Evolutionary conservation across 2,329 filamentous ascomycete genomes (phyloP), one percentile per base, ranked within the genome.

Genomic region (Lachnellula occidentalis): DNA sequence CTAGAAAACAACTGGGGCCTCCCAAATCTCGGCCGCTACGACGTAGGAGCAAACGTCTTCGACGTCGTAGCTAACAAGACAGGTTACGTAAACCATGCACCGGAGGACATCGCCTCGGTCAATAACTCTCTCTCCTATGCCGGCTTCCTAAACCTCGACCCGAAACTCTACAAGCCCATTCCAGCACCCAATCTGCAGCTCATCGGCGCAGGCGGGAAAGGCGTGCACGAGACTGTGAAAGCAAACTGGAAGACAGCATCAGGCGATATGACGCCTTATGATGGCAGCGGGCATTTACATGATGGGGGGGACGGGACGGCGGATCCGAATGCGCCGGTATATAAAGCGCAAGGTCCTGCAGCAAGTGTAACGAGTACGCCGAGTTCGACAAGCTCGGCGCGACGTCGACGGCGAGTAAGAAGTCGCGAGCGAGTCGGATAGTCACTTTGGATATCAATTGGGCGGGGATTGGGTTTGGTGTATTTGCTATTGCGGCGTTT

Each of bases 121-220:
- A 65, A 78, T 42, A 78, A 78, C 60, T 69, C 74, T 48, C 59
- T 74, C 1, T 76, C 73, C 0, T 78, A 78, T 53, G 66, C 69
- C 0, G 76, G 76, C 0, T 66, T 69, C 1, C 60, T 76, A 3
- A 71, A 75, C 59, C 64, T 64, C 17, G 67, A 75, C 24, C 60
- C 69, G 0, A 53, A 45, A 2, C 69, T 66, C 56, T 59, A 64
- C 17, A 54, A 65, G 5, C 60, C 66, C 1, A 66, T 74, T 17
- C 74, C 76, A 1, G 56, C 69, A 12, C 75, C 75, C 9, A 78
- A 78, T 52, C 54, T 73, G 15, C 65, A 73, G 50, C 65, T 78
- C 5, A 64, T 67, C 4, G 76, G 76, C 5, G 73, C 75, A 1
- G 73, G 75, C 11, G 74, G 74, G 0, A 57, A 69, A n/a, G 69